Evolutionary conservation across 768 basidiomycete species (phyloP).

Genomic region (Mycena olivaceomarginata): DNA sequence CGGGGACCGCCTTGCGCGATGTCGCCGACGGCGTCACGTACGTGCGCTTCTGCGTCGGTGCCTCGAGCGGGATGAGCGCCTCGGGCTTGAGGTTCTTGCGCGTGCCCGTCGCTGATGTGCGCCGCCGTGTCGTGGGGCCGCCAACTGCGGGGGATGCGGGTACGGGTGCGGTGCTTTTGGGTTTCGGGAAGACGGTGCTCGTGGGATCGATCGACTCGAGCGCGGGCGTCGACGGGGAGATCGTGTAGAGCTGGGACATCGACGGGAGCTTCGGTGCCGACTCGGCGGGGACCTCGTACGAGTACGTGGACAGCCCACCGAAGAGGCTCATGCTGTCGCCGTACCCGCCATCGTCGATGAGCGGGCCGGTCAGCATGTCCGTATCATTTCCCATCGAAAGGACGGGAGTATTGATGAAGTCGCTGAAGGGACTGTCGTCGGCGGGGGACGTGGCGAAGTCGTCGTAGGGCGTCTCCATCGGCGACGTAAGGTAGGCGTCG

Average conservation of each 20-base stretch:
- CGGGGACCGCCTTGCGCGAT: conserved; percentile 45
- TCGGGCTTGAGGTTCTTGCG: conserved; percentile 73
- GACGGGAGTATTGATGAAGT: conserved; percentile 43
- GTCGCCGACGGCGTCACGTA: conserved; percentile 44
- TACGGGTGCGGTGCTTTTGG: conserved; percentile 16
- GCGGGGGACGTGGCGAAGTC: conserved; percentile 42
- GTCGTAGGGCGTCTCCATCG: conserved; percentile 43
- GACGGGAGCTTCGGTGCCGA: conserved; percentile 29
- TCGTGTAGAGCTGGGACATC: conserved; percentile 32
- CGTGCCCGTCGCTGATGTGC: conserved; percentile 60
- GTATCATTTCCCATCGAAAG: conserved; percentile 29
- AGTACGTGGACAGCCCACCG: conserved; percentile 31
- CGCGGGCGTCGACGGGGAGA: conserved; percentile 35
- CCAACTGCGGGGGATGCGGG: neutral
- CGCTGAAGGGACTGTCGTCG: conserved; percentile 43
- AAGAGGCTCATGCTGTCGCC: conserved; percentile 39
- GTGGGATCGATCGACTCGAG: conserved; percentile 37
- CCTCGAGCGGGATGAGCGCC: conserved; percentile 57
- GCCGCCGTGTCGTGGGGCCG: conserved; percentile 15
- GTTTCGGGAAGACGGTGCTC: conserved; percentile 38
- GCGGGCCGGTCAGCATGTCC: conserved; percentile 40
- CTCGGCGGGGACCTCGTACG: conserved; percentile 29
- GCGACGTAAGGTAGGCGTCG: conserved; percentile 43
- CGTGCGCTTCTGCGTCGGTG: conserved; percentile 47
- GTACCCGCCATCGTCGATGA: conserved; percentile 39